Conservation (phyloP, 495 filamentous ascomycete genomes). For the Neurospora sp. region DNA sequence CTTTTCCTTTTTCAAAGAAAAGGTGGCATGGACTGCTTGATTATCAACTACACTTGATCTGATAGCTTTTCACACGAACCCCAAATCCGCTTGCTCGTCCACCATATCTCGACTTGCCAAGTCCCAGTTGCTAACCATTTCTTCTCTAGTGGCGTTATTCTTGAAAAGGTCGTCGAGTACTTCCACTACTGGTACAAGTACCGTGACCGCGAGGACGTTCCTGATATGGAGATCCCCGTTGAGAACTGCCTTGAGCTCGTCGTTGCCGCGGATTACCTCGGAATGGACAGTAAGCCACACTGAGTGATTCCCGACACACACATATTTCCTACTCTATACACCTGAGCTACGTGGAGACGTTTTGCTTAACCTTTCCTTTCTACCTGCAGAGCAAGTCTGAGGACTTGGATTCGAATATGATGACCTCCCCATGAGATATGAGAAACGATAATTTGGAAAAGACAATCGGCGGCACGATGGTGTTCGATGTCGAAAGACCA, state of each 20-base stretch:
- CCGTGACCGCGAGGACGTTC: conserved; percentile 62
- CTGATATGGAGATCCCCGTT: conserved; percentile 83
- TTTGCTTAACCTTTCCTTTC: not conserved
- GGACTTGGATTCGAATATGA: not conserved
- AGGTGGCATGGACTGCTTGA: conserved; percentile 33
- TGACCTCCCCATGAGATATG: not conserved
- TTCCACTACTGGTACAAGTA: conserved; percentile 83
- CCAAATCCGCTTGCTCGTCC: not conserved
- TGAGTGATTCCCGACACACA: not conserved
- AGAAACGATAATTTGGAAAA: not conserved
- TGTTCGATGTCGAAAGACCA: too few species aligned
- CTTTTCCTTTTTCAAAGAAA: not conserved
- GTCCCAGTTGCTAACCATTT: not conserved
- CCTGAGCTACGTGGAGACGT: too few species aligned
- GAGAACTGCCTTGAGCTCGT: conserved; percentile 85
- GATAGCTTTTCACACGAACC: conserved; percentile 18
- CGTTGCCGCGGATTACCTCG: conserved; percentile 78
- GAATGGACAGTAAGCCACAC: conserved; percentile 31
- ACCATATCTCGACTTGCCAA: not conserved
- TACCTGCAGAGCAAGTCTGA: conserved; percentile 9
- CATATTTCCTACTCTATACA: too few species aligned
- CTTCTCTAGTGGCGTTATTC: conserved; percentile 54
- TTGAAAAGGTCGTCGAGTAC: conserved; percentile 89
- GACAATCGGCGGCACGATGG: too few species aligned
- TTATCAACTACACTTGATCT: conserved; percentile 50